phyloP scores from a whole-genome alignment of 2,329 filamentous ascomycete species.

The Pseudopithomyces chartarum region DNA sequence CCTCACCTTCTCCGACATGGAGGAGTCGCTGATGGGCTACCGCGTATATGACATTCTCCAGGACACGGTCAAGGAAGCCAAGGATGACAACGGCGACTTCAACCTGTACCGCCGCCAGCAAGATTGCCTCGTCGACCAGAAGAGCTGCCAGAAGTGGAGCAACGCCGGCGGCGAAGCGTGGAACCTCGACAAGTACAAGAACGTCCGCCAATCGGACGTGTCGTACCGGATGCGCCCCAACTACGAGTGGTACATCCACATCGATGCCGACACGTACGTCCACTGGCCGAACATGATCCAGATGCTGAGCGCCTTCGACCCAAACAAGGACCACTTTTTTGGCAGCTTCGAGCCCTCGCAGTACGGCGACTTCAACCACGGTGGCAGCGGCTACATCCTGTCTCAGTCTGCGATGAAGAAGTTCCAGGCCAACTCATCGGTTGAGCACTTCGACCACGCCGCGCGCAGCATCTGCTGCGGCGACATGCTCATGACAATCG shows the following conservation, averaged over 20 bases:
- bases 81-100: slow-evolving; percentile 7
- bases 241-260: slow-evolving; percentile 11
- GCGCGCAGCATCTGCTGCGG: slow-evolving; percentile 7
- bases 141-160: slow-evolving; percentile 11
- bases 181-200: slow-evolving; percentile 13
- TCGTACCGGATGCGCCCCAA: slow-evolving; percentile 6
- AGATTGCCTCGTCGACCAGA: slow-evolving; percentile 5
- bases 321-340: slow-evolving; percentile 3
- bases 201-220: slow-evolving; percentile 1
- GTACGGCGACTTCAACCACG: slow-evolving; percentile 9
- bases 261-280: slow-evolving; percentile 10
- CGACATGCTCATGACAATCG: slow-evolving; percentile 9
- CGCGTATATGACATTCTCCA: slow-evolving; percentile 5
- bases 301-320: slow-evolving; percentile 3
- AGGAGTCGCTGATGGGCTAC: slow-evolving; percentile 6
- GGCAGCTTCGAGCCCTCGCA: slow-evolving; percentile 8
- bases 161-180: slow-evolving; percentile 1
- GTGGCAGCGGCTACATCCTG: slow-evolving; percentile 9
- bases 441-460: slow-evolving; percentile 3
- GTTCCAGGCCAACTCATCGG: not conserved
- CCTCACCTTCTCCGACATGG: slow-evolving; percentile 9
- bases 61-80: not conserved
- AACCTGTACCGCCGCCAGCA: slow-evolving; percentile 9
- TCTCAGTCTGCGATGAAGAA: slow-evolving; percentile 3
- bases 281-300: slow-evolving; percentile 11